Percentiles rank a stretch among this genome's conserved stretches.
These are phyloP conservation scores for Pulveroboletus sp. DNA, from an alignment of 768 basidiomycete genomes.

Conservation along the genomic window DNA sequence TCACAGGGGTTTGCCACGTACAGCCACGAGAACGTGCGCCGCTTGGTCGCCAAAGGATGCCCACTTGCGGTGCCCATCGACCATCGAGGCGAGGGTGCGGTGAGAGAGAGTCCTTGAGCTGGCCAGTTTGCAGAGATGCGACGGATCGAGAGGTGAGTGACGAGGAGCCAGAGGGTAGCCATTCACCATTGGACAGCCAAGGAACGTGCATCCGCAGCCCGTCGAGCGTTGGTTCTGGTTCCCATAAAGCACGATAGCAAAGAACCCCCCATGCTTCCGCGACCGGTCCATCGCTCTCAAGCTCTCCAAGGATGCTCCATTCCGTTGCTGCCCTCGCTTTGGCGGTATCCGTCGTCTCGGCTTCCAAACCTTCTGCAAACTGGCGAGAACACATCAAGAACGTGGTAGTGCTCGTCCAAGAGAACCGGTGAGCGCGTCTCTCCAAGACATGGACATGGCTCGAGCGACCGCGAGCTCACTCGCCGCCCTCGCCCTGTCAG, in stretches of 20 bases:
- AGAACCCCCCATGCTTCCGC: background rate
- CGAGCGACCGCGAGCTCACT: background rate
- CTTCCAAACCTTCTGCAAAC: constrained; percentile 1
- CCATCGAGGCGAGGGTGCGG: too few relatives aligned
- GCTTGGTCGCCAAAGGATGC: too few relatives aligned
- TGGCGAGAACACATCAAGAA: constrained; percentile 25
- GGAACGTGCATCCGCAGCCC: constrained; percentile 8
- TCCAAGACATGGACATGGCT: background rate
- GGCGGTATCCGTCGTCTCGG: background rate
- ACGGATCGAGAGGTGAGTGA: background rate
- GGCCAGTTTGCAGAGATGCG: too few relatives aligned
- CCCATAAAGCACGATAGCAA: constrained; percentile 9
- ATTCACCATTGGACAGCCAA: constrained; percentile 9
- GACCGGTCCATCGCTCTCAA: background rate
- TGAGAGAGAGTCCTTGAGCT: too few relatives aligned
- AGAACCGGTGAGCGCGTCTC: constrained; percentile 17
- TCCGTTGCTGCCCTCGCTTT: constrained; percentile 5
- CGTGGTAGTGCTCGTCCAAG: constrained; percentile 25
- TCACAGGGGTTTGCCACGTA: too few relatives aligned
- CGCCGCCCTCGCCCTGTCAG: background rate
- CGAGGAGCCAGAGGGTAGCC: too few relatives aligned
- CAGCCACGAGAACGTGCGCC: too few relatives aligned
- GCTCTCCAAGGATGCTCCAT: constrained; percentile 9
- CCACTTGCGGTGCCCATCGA: too few relatives aligned
- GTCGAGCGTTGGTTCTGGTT: too few relatives aligned